Conservation (phyloP, 179 eudicot species). For the Heliamphora ciliata region DNA sequence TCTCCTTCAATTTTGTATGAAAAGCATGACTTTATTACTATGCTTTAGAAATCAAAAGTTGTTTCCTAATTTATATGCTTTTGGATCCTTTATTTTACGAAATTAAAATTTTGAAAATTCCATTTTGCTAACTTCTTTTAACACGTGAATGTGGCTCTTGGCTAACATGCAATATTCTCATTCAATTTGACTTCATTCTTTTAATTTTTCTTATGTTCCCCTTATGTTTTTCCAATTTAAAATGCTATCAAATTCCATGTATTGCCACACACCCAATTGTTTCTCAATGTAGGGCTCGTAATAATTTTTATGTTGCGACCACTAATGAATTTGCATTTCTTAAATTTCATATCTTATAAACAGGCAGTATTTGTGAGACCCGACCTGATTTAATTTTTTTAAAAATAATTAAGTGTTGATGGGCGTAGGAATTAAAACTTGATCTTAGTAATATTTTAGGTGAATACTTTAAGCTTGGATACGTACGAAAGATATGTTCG, state of each 20-base stretch:
- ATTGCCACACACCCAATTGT: slow-evolving; percentile 16
- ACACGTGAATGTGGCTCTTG: not conserved
- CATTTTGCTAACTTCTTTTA: not conserved
- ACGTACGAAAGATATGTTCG: no score
- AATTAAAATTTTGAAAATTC: not conserved
- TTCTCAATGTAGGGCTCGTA: slow-evolving; percentile 20
- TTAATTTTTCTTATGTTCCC: not conserved
- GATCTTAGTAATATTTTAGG: no score
- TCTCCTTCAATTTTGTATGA: not conserved
- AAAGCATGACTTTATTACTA: not conserved
- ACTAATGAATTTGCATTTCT: slow-evolving; percentile 3
- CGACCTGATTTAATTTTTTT: no score
- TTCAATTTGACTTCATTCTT: slow-evolving; percentile 2
- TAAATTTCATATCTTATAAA: not conserved
- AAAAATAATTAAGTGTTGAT: no score
- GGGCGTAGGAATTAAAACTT: no score
- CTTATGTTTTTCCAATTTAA: not conserved
- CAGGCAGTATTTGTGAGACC: slow-evolving; percentile 32
- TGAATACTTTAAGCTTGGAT: no score
- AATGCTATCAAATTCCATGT: not conserved
- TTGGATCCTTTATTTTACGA: not conserved
- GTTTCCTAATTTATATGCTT: not conserved
- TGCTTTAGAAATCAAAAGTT: not conserved
- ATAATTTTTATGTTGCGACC: not conserved
- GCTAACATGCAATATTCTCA: not conserved